These are phyloP conservation scores for Ophiostoma sp. DNA, from an alignment of 2,329 filamentous ascomycete genomes.

Conservation along the genomic window DNA sequence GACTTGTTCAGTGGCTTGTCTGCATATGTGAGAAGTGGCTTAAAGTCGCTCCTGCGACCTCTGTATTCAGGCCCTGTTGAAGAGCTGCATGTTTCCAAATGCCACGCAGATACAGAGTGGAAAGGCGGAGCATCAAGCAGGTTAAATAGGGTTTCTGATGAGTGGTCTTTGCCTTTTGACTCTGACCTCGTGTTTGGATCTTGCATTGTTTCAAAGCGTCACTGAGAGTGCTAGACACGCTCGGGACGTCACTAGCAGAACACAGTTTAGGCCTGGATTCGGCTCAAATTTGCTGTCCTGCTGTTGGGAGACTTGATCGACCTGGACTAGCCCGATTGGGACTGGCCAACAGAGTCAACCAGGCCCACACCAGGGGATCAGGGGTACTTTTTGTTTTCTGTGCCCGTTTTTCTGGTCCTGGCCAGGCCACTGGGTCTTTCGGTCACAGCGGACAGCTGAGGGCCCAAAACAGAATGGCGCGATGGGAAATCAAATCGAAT, in stretches of 20 bases:
- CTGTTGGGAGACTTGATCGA: background rate
- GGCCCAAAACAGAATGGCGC: background rate
- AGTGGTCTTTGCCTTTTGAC: background rate
- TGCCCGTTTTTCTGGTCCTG: background rate
- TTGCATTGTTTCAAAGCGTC: background rate
- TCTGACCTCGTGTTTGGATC: background rate
- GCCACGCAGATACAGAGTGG: background rate
- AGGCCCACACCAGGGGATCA: slow-evolving; percentile 9
- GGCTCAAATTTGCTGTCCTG: background rate
- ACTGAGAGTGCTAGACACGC: slow-evolving; percentile 1
- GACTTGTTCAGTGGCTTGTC: background rate
- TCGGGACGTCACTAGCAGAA: background rate
- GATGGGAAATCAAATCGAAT: background rate
- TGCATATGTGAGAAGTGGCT: background rate
- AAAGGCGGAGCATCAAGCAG: background rate
- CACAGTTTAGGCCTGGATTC: background rate
- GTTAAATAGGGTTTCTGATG: too few species aligned
- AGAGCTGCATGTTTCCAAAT: background rate
- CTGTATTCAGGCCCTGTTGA: background rate
- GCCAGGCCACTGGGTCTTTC: too few species aligned
- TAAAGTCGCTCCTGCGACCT: background rate
- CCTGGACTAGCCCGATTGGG: slow-evolving; percentile 18
- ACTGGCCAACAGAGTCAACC: background rate
- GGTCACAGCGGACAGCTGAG: background rate
- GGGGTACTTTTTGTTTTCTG: background rate